Percentiles rank a stretch among this genome's conserved stretches.
Conservation (phyloP, 768 basidiomycete species). For the Lactarius vividus region DNA sequence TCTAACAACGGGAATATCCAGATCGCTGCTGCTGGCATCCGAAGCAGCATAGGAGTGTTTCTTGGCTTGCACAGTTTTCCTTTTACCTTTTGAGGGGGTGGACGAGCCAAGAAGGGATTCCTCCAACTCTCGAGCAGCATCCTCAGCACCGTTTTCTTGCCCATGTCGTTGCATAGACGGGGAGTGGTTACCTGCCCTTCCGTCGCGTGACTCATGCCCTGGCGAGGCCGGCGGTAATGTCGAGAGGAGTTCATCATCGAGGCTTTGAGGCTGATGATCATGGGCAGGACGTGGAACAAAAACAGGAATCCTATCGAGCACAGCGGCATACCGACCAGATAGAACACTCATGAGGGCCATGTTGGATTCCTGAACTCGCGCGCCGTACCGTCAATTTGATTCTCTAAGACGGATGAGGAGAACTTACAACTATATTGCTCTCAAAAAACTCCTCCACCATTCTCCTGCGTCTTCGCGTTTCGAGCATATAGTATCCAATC, state of each 20-base stretch:
- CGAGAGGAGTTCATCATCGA: constrained; percentile 38
- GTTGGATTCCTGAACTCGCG: constrained; percentile 60
- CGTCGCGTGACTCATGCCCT: constrained; percentile 30
- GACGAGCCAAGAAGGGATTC: constrained; percentile 47
- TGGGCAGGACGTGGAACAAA: constrained; percentile 37
- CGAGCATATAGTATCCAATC: constrained; percentile 63
- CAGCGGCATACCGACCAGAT: constrained; percentile 55
- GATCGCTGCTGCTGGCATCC: constrained; percentile 54
- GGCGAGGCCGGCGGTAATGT: constrained; percentile 39
- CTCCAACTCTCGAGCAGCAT: constrained; percentile 57
- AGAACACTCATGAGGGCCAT: constrained; percentile 55
- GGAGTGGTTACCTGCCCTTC: constrained; percentile 20
- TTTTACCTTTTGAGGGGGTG: constrained; percentile 38
- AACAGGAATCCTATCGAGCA: constrained; percentile 46
- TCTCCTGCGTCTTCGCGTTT: constrained; percentile 69
- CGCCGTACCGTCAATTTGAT: constrained; percentile 1
- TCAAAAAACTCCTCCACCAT: constrained; percentile 76
- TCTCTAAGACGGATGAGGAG: constrained; percentile 3
- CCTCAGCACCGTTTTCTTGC: constrained; percentile 43
- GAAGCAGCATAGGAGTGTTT: constrained; percentile 44
- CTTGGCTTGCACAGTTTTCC: constrained; percentile 52
- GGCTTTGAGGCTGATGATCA: constrained; percentile 33
- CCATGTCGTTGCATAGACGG: constrained; percentile 24
- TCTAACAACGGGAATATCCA: constrained; percentile 44
- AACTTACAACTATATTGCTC: constrained; percentile 57